A percentile compares a stretch with the other conserved stretches of the same genome.
These are phyloP conservation scores for Metschnikowia sp. DNA, from an alignment of 805 yeast genomes.

Conservation along the genomic window DNA sequence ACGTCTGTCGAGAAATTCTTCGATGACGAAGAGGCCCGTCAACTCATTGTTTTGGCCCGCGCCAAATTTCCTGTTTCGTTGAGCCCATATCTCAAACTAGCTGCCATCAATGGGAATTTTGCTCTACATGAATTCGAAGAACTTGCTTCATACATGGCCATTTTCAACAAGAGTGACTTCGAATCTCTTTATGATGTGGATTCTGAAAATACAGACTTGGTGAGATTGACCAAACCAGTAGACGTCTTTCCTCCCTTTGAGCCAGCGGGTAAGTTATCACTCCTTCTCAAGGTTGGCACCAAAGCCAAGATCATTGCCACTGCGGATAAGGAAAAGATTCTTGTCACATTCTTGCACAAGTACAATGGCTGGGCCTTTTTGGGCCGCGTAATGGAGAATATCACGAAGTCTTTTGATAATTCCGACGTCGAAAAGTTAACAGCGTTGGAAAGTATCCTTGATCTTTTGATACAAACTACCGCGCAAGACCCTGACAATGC, in stretches of 20 bases:
- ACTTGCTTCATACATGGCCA: constrained; percentile 60
- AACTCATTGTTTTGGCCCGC: constrained; percentile 50
- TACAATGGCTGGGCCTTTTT: constrained; percentile 87
- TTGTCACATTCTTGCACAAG: constrained; percentile 65
- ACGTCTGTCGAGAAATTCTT: constrained; percentile 45
- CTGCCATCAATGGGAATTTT: constrained; percentile 60
- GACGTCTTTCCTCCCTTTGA: constrained; percentile 59
- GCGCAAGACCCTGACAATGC: constrained; percentile 3
- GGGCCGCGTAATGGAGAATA: constrained; percentile 73
- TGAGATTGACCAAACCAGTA: constrained; percentile 46
- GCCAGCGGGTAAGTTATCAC: constrained; percentile 42
- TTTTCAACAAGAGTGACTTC: constrained; percentile 39
- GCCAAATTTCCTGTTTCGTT: constrained; percentile 74
- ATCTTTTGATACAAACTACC: constrained; percentile 40
- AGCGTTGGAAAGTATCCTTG: constrained; percentile 40
- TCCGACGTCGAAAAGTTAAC: constrained; percentile 37
- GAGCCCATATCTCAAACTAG: constrained; percentile 56
- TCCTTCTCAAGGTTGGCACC: constrained; percentile 49
- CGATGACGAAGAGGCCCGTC: constrained; percentile 39
- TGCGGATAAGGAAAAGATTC: constrained; percentile 26
- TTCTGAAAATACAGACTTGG: constrained; percentile 50
- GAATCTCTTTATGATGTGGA: constrained; percentile 43
- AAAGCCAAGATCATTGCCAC: constrained; percentile 68
- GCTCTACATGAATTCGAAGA: constrained; percentile 61
- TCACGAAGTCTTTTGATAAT: constrained; percentile 39